A percentile compares a stretch with the other conserved stretches of the same genome.
Conservation (phyloP, 1,139 yeast genomes). For the Candida neerlandica region DNA sequence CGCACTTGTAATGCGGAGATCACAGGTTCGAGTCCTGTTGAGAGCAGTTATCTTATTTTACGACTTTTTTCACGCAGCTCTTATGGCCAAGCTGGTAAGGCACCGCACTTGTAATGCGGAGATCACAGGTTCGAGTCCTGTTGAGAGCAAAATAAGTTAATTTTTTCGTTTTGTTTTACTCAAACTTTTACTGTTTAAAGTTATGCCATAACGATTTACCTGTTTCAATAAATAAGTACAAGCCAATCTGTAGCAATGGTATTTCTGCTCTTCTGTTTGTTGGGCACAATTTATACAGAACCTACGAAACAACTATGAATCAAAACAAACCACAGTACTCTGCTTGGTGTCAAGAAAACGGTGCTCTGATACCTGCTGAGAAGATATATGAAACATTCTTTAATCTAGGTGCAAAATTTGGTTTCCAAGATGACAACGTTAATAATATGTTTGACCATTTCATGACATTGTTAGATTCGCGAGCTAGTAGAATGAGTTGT, state of each 20-base stretch:
- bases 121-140: slow-evolving; percentile 88
- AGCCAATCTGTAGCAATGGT: neutral
- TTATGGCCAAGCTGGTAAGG: slow-evolving; percentile 88
- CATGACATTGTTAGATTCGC: slow-evolving; percentile 43
- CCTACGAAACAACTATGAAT: neutral
- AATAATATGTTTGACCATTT: slow-evolving; percentile 41
- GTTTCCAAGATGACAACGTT: slow-evolving; percentile 40
- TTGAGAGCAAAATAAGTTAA: slow-evolving; percentile 54
- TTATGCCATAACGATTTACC: neutral
- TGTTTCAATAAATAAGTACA: neutral
- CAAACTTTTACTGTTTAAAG: neutral
- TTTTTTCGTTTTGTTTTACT: slow-evolving; percentile 4
- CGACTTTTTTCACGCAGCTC: neutral
- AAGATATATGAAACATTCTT: slow-evolving; percentile 26
- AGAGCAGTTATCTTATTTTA: too few relatives aligned
- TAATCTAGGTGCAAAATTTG: slow-evolving; percentile 26
- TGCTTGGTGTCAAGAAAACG: slow-evolving; percentile 42
- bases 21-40: too few relatives aligned
- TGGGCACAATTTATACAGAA: neutral
- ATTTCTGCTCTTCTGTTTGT: neutral
- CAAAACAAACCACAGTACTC: slow-evolving; percentile 20
- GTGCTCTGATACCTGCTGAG: slow-evolving; percentile 22
- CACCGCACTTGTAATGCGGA: slow-evolving; percentile 90
- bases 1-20: neutral
- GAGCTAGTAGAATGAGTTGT: slow-evolving; percentile 43